Evolutionary conservation across 2,329 filamentous ascomycete species (phyloP), one percentile per base, ranked within the genome.

Genomic region (Nothomitra cinnamomea): DNA sequence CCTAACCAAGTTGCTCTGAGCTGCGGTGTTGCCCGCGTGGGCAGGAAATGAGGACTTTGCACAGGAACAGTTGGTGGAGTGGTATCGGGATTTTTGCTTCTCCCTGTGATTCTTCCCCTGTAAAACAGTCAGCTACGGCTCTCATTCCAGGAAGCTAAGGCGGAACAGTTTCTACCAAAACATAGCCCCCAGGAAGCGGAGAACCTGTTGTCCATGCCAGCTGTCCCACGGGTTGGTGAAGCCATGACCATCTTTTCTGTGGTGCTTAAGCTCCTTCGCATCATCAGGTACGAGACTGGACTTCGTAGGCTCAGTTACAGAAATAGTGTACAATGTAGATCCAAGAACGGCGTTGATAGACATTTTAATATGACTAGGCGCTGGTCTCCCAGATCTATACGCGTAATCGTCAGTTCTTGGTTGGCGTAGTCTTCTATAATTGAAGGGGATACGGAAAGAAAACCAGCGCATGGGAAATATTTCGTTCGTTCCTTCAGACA

Each of bases 1-100:
- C 90, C 90, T 1, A 96, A 79, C 90, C 90, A 95, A 41, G 90
- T 96, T 35, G 89, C 86, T 53, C 88, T 80, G 22, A 96, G 75
- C 41, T 76, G 73, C 17, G 68, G 58, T 1, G 75, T 77, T 3
- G 73, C 67, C 53, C 85, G 78, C 13, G 70, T 70, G 1, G 78
- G 67, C 8, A 86, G 73, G 66, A 90, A 90, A 3, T 72, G 62
- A 0, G 87, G 85, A 57, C 75, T 77, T 54, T 73, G 75, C 17
- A 90, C 78, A 2, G 77, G 69, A 10, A 92, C 79, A 0, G 80
- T 80, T 8, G 82, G 78, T 22, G 76, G 75, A 8, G 75, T 75
- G 6, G 80, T 81, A 61, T 86, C 74, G 25, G 85, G 83, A 1
- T 56, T 61, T 49, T 78, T 76, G 3, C 62, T 63, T 58, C 72